A percentile compares a stretch with the other conserved stretches of the same genome.
These are phyloP conservation scores for Desmodesmus armatus DNA, from an alignment of 139 green algal species.

Conservation along the genomic window DNA sequence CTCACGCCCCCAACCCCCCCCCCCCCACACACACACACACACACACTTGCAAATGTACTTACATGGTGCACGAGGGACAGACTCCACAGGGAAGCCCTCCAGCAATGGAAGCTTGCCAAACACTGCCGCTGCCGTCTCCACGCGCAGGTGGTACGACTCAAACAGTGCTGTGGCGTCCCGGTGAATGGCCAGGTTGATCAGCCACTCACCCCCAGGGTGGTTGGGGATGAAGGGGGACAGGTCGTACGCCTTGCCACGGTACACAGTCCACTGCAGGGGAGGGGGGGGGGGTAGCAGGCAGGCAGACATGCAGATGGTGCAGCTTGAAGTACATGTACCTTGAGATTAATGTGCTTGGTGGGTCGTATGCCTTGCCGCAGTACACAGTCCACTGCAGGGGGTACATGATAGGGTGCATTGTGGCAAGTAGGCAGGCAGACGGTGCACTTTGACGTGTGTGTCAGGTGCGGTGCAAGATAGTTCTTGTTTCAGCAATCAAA, in stretches of 20 bases:
- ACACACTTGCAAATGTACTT: slow-evolving; percentile 2
- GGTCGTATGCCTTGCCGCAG: no score
- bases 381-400: no score
- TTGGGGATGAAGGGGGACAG: slow-evolving; percentile 65
- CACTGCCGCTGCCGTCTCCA: slow-evolving; percentile 56
- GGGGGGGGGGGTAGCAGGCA: slow-evolving; percentile 11
- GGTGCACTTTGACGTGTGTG: not conserved
- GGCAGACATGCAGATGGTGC: not conserved
- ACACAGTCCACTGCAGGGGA: slow-evolving; percentile 71
- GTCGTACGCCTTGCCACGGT: slow-evolving; percentile 64
- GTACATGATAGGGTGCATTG: not conserved
- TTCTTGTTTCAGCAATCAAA: no score
- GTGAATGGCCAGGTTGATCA: slow-evolving; percentile 83
- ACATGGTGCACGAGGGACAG: slow-evolving; percentile 71
- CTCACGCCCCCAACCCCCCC: no score
- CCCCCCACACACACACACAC: no score
- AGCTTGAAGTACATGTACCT: not conserved
- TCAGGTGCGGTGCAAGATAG: no score
- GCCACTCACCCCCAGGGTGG: slow-evolving; percentile 79
- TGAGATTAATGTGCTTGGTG: not conserved
- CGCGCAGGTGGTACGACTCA: slow-evolving; percentile 76
- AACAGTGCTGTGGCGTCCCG: slow-evolving; percentile 81
- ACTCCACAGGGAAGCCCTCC: slow-evolving; percentile 79
- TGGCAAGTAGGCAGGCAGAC: not conserved
- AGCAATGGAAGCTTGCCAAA: slow-evolving; percentile 74